Conservation (phyloP, 2,329 filamentous ascomycete species). For the Epichloe sylvatica region DNA sequence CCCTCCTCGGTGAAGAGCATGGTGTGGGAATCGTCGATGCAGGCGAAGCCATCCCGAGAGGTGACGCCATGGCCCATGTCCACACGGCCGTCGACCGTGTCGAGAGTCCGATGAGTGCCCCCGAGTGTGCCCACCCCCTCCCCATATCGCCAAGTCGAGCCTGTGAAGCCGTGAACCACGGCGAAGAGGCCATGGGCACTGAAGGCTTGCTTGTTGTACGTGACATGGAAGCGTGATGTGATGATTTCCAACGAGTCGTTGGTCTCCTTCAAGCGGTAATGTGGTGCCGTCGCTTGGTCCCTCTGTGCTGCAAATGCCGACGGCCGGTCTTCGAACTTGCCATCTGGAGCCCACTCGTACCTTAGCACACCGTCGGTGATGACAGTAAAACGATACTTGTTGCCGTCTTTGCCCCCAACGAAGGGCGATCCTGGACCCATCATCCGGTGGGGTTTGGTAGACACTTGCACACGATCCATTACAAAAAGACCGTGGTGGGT, state of each 20-base stretch:
- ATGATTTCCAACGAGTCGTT: conserved; percentile 38
- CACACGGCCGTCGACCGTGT: conserved; percentile 35
- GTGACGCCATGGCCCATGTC: conserved; percentile 36
- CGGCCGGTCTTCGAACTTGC: conserved; percentile 46
- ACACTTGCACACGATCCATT: background rate
- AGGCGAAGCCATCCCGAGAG: conserved; percentile 35
- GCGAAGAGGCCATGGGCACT: conserved; percentile 33
- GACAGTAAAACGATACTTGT: conserved; percentile 44
- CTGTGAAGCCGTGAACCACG: conserved; percentile 26
- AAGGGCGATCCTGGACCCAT: conserved; percentile 1
- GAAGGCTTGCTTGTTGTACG: conserved; percentile 45
- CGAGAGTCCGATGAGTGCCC: conserved; percentile 40
- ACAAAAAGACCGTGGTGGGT: background rate
- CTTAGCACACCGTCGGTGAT: conserved; percentile 42
- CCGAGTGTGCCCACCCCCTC: conserved; percentile 26
- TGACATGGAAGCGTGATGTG: conserved; percentile 39
- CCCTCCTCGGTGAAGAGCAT: conserved; percentile 43
- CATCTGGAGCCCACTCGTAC: conserved; percentile 48
- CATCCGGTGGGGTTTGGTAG: background rate
- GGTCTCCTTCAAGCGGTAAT: conserved; percentile 33
- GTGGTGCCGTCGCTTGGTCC: conserved; percentile 23
- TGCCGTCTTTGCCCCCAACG: conserved; percentile 9
- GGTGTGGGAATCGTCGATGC: conserved; percentile 38
- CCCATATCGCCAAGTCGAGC: conserved; percentile 35
- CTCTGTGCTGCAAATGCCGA: conserved; percentile 48